phyloP scores from a whole-genome alignment of 1,284 basidiomycete species.

The Heliocybe sulcata region DNA sequence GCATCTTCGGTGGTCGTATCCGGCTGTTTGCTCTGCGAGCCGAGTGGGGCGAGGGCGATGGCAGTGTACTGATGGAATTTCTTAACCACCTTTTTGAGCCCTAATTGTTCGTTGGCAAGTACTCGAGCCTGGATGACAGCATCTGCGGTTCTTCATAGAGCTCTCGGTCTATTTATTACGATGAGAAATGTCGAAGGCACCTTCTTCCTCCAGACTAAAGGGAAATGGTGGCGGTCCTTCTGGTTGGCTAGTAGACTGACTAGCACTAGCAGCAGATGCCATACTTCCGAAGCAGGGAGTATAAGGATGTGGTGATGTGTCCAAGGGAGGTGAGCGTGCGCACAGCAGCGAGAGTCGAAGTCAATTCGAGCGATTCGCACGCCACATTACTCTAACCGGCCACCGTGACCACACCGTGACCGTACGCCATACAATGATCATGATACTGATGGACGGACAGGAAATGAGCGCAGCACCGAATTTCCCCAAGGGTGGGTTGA shows the following conservation, averaged over 20 bases:
- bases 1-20: conserved; percentile 49
- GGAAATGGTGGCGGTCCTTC: conserved; percentile 27
- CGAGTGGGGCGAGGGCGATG: conserved; percentile 41
- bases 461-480: no score
- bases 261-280: background rate
- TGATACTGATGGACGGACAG: no score
- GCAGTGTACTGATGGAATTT: conserved; percentile 69
- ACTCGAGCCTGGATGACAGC: conserved; percentile 71
- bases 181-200: conserved; percentile 21
- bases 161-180: background rate
- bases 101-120: conserved; percentile 51
- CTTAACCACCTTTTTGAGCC: conserved; percentile 67
- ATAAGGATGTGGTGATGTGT: no score
- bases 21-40: conserved; percentile 19
- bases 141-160: conserved; percentile 34
- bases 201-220: conserved; percentile 63
- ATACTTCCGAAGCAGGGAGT: background rate
- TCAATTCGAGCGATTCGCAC: no score
- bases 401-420: no score
- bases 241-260: background rate
- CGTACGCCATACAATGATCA: no score
- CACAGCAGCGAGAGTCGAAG: no score
- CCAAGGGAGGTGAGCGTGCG: no score
- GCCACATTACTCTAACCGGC: no score
- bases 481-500: no score